Percentiles rank a stretch among this genome's conserved stretches.
Evolutionary conservation across 768 basidiomycete genomes (phyloP).

Genomic region (Tulasnella sp.): DNA sequence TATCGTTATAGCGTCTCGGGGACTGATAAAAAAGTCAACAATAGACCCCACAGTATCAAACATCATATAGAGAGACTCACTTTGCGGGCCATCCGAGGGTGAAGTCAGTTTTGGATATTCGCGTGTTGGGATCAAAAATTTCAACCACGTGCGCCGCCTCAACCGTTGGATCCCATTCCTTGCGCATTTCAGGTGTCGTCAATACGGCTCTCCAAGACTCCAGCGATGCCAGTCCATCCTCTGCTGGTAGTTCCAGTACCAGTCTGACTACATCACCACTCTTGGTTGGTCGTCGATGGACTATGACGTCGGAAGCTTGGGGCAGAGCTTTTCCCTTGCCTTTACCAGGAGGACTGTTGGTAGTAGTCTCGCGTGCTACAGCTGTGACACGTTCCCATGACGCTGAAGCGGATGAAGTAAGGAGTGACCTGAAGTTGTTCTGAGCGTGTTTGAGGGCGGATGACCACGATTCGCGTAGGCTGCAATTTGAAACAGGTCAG

Average conservation of each 20-base stretch:
- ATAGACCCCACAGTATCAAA: background rate
- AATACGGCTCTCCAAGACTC: conserved; percentile 74
- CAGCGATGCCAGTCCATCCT: conserved; percentile 35
- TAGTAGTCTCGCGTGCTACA: conserved; percentile 18
- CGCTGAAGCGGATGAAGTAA: conserved; percentile 51
- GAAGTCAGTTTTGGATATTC: conserved; percentile 83
- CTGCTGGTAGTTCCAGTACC: conserved; percentile 58
- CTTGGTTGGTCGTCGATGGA: conserved; percentile 61
- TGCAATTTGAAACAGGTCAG: conserved; percentile 23
- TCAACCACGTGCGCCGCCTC: conserved; percentile 73
- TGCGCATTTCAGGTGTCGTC: conserved; percentile 71
- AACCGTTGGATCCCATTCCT: conserved; percentile 91
- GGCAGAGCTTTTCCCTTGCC: conserved; percentile 49
- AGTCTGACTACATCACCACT: conserved; percentile 71
- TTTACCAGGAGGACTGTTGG: conserved; percentile 25
- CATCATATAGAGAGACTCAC: conserved; percentile 38
- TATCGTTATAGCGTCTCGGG: conserved; percentile 88
- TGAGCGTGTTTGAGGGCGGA: conserved; percentile 62
- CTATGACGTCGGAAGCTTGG: conserved; percentile 51
- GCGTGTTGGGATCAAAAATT: conserved; percentile 70
- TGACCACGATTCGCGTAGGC: conserved; percentile 75
- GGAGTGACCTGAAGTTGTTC: conserved; percentile 59
- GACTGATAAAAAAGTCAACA: conserved; percentile 34
- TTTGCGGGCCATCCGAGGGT: conserved; percentile 93
- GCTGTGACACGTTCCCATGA: conserved; percentile 71